Percentiles rank a stretch among this genome's conserved stretches.
Evolutionary conservation across 1,139 yeast species (phyloP).

Genomic region (Protomyces gravidus): DNA sequence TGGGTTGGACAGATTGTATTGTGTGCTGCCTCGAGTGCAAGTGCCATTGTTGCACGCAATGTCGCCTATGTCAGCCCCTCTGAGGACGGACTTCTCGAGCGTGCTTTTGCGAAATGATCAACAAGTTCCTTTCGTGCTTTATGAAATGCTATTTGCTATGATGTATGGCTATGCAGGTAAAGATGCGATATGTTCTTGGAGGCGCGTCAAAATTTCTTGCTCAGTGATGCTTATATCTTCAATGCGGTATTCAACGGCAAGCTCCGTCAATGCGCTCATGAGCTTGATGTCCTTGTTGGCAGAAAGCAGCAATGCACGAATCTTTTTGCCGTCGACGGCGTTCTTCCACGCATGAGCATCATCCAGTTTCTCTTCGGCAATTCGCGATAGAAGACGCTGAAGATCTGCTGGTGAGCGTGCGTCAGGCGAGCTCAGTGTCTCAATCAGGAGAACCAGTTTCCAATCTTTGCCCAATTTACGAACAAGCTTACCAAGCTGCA

Average conservation of each 20-base stretch:
- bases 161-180: not conserved
- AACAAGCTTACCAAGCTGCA: constrained; percentile 7
- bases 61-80: not conserved
- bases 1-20: constrained; percentile 14
- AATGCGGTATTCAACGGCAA: constrained; percentile 7
- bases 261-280: constrained; percentile 19
- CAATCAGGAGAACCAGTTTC: constrained; percentile 3
- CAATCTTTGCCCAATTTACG: constrained; percentile 14
- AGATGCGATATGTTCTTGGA: not conserved
- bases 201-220: constrained; percentile 2
- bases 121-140: not conserved
- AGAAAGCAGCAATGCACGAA: constrained; percentile 6
- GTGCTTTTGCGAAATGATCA: not conserved
- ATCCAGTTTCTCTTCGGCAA: not conserved
- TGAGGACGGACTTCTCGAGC: not conserved
- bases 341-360: constrained; percentile 7
- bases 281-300: constrained; percentile 11
- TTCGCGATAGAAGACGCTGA: constrained; percentile 1
- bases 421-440: not conserved
- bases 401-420: not conserved
- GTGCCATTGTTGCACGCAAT: not conserved
- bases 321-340: constrained; percentile 18
- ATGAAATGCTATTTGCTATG: not conserved
- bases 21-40: not conserved
- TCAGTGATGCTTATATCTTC: constrained; percentile 9